Evolutionary conservation across 306 rosid species (phyloP).

Genomic region (Gleditsia sinensis): DNA sequence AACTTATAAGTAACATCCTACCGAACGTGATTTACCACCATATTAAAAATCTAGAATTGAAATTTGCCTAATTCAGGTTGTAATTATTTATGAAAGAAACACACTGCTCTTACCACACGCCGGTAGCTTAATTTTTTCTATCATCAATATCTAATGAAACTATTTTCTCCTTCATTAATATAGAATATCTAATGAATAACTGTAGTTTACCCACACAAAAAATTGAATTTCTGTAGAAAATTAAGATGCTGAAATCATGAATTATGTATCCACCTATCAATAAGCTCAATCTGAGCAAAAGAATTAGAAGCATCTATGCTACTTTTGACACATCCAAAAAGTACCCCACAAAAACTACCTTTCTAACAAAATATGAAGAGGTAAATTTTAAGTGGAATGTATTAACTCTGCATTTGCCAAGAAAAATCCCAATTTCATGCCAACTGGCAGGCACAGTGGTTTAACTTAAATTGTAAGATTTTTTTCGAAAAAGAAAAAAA

Average conservation of each 20-base stretch:
- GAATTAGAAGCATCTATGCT: conserved; percentile 31
- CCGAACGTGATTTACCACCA: not conserved
- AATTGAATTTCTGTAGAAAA: conserved; percentile 35
- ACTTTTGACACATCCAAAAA: conserved; percentile 9
- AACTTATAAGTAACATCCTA: no score
- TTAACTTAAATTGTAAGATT: not conserved
- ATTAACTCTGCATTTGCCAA: not conserved
- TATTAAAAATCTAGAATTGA: not conserved
- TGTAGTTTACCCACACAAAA: no score
- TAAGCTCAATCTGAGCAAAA: conserved; percentile 46
- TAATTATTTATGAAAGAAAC: no score
- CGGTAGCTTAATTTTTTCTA: not conserved
- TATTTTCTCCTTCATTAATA: conserved; percentile 22
- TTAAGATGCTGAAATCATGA: not conserved
- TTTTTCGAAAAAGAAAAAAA: not conserved
- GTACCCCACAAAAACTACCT: not conserved
- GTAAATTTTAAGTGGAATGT: not conserved
- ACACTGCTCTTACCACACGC: no score
- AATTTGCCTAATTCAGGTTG: no score
- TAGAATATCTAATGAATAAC: no score
- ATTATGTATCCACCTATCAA: conserved; percentile 3
- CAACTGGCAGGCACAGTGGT: not conserved
- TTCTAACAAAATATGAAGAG: no score
- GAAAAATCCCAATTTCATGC: not conserved
- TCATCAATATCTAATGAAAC: not conserved